phyloP scores from a whole-genome alignment of 345 rosid species.

The Cardiospermum halicacabum region DNA sequence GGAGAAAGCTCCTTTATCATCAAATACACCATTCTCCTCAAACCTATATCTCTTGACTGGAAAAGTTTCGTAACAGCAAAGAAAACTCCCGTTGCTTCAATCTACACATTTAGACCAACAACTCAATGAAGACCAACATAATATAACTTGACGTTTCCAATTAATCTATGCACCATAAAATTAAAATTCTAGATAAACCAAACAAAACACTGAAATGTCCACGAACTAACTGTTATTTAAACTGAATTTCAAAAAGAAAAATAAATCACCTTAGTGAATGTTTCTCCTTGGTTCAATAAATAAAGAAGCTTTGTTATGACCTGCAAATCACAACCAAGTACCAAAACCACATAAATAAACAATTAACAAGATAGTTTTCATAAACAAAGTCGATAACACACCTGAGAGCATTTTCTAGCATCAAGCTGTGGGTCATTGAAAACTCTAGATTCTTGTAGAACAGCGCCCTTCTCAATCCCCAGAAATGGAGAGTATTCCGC shows the following conservation, averaged over 20 bases:
- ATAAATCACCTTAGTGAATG: slow-evolving; percentile 69
- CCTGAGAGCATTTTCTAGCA: slow-evolving; percentile 98
- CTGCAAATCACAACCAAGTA: slow-evolving; percentile 29
- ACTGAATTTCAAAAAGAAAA: slow-evolving; percentile 11
- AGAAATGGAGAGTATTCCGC: slow-evolving; percentile 91
- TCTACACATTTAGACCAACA: slow-evolving; percentile 31
- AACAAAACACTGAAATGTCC: background rate
- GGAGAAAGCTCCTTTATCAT: slow-evolving; percentile 98
- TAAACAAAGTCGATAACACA: slow-evolving; percentile 17
- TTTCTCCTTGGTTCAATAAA: slow-evolving; percentile 93
- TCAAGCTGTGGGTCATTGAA: slow-evolving; percentile 98
- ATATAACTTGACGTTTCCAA: background rate
- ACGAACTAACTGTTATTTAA: background rate
- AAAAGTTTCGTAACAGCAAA: slow-evolving; percentile 95
- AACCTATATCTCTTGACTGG: slow-evolving; percentile 84
- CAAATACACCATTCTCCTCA: slow-evolving; percentile 98
- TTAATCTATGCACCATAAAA: background rate
- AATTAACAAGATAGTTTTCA: background rate
- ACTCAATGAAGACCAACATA: background rate
- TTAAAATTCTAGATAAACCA: background rate
- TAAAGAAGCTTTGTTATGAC: slow-evolving; percentile 94
- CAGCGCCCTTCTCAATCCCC: slow-evolving; percentile 98
- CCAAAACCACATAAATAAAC: slow-evolving; percentile 13
- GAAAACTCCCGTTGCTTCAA: slow-evolving; percentile 94
- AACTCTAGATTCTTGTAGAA: slow-evolving; percentile 97